Evolutionary conservation across 1,284 basidiomycete species (phyloP).

Genomic region (Apiotrichum laibachii): DNA sequence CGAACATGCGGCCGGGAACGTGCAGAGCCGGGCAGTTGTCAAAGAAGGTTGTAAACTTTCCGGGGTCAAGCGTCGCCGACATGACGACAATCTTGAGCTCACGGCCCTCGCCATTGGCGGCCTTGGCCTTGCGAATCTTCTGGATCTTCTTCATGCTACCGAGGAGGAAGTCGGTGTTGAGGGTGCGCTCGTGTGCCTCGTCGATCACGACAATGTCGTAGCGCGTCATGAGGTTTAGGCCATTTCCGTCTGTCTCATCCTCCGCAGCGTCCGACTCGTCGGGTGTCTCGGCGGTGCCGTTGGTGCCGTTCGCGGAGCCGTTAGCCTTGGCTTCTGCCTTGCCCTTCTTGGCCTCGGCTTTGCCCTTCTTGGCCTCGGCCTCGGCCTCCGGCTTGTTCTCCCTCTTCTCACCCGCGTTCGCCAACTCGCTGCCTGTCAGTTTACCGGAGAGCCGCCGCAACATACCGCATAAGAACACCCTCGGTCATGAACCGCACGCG

Average conservation of each 20-base stretch:
- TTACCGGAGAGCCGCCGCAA: background rate
- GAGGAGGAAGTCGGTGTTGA: constrained; percentile 92
- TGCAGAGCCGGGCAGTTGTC: constrained; percentile 78
- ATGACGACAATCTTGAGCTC: constrained; percentile 87
- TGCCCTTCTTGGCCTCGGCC: background rate
- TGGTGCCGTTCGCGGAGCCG: background rate
- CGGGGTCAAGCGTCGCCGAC: constrained; percentile 94
- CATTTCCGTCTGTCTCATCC: background rate
- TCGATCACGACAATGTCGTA: constrained; percentile 93
- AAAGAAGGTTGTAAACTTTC: constrained; percentile 88
- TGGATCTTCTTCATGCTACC: constrained; percentile 87
- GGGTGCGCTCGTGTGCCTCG: constrained; percentile 93
- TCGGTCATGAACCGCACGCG: constrained; percentile 94
- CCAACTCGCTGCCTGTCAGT: constrained; percentile 20
- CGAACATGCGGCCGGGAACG: constrained; percentile 87
- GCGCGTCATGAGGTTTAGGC: constrained; percentile 61
- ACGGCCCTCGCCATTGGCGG: constrained; percentile 46
- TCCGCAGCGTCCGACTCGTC: background rate
- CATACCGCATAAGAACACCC: constrained; percentile 79
- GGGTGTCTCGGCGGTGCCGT: background rate
- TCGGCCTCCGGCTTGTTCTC: constrained; percentile 1
- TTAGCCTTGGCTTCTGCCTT: background rate
- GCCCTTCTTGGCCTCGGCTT: too few species aligned
- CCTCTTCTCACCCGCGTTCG: constrained; percentile 19
- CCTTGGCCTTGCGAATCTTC: constrained; percentile 60